Percentiles rank a stretch among this genome's conserved stretches.
These are phyloP conservation scores for Salvia hispanica DNA, from an alignment of 257 asterid species.

Conservation along the genomic window DNA sequence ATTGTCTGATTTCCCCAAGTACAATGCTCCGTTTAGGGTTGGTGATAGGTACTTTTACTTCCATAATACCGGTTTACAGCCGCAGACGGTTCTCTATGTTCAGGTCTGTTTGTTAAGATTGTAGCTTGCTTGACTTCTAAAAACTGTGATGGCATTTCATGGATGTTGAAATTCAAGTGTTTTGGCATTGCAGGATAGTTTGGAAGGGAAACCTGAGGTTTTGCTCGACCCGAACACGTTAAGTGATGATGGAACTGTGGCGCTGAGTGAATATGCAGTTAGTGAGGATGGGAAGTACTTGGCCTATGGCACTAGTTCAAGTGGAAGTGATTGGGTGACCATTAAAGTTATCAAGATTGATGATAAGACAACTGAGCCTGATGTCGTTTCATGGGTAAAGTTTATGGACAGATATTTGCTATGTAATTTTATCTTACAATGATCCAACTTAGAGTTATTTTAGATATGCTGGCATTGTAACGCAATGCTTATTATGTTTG, in stretches of 20 bases:
- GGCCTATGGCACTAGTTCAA: constrained; percentile 82
- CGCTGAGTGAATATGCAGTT: constrained; percentile 55
- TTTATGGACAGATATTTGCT: constrained; percentile 4
- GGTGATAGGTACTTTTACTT: constrained; percentile 87
- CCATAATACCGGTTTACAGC: constrained; percentile 90
- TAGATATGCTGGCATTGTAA: not conserved
- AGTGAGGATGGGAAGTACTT: constrained; percentile 85
- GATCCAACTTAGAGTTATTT: not conserved
- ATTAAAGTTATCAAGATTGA: constrained; percentile 70
- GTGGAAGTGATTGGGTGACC: constrained; percentile 98
- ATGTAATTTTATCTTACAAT: not conserved
- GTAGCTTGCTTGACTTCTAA: not conserved
- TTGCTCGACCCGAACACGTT: constrained; percentile 87
- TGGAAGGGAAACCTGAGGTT: constrained; percentile 73
- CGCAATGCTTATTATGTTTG: not conserved
- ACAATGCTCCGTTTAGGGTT: constrained; percentile 76
- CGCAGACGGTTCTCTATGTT: constrained; percentile 78
- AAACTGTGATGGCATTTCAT: not conserved
- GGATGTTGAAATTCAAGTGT: constrained; percentile 15
- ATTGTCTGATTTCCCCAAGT: constrained; percentile 74
- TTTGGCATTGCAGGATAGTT: constrained; percentile 59
- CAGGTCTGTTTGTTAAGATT: constrained; percentile 52
- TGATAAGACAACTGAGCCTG: constrained; percentile 61
- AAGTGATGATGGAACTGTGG: constrained; percentile 88
- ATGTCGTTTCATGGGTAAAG: constrained; percentile 81